Evolutionary conservation across 805 yeast genomes (phyloP).

Genomic region (Monosporozyma aerobia): DNA sequence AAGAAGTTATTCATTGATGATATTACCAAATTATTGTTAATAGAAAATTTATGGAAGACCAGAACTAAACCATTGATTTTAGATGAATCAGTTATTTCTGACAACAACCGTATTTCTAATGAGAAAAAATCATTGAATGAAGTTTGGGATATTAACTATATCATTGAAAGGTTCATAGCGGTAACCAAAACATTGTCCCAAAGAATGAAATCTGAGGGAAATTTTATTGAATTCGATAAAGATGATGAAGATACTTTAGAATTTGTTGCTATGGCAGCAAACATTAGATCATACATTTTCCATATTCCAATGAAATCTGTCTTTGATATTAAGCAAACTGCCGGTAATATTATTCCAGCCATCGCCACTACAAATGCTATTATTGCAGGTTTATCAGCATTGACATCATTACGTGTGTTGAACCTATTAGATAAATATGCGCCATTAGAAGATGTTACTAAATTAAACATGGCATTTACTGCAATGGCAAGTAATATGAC

Average conservation of each 20-base stretch:
- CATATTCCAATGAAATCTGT: constrained; percentile 62
- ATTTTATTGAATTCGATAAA: constrained; percentile 65
- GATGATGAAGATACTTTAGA: constrained; percentile 88
- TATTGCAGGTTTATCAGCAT: constrained; percentile 78
- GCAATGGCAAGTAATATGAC: constrained; percentile 39
- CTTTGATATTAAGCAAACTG: constrained; percentile 87
- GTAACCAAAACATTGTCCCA: constrained; percentile 42
- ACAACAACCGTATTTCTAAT: constrained; percentile 3
- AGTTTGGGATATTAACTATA: constrained; percentile 56
- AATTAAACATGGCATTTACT: constrained; percentile 40
- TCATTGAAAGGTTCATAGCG: constrained; percentile 46
- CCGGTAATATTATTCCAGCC: constrained; percentile 97
- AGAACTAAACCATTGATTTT: constrained; percentile 64
- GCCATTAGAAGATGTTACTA: constrained; percentile 30
- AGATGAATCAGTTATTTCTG: constrained; percentile 2
- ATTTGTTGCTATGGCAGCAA: constrained; percentile 81
- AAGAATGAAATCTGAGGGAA: constrained; percentile 35
- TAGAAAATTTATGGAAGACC: constrained; percentile 72
- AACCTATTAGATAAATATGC: constrained; percentile 24
- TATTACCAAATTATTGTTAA: constrained; percentile 58
- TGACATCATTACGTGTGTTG: constrained; percentile 57
- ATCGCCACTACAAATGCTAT: constrained; percentile 97
- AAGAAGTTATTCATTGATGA: constrained; percentile 62
- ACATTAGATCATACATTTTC: constrained; percentile 64
- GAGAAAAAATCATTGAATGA: constrained; percentile 27